A percentile compares a stretch with the other conserved stretches of the same genome.
These are phyloP conservation scores for Dujonia santamariae DNA, from an alignment of 1,139 yeast species.

Conservation along the genomic window DNA sequence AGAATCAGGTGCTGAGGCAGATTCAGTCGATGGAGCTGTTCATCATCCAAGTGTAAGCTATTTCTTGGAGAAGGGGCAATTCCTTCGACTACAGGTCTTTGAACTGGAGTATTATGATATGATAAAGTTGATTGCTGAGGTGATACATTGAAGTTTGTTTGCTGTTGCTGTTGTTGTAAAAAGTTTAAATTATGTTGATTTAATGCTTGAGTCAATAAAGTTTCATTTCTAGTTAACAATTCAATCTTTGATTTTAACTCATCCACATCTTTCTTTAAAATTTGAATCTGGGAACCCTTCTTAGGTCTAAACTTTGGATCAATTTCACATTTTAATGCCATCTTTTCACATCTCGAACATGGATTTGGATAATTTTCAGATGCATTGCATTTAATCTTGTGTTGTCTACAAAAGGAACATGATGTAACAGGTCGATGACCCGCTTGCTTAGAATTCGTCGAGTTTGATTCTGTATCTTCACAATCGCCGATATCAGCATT, in stretches of 20 bases:
- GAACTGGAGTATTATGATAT: slow-evolving; percentile 10
- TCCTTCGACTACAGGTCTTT: slow-evolving; percentile 7
- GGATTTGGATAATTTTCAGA: slow-evolving; percentile 79
- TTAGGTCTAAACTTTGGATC: slow-evolving; percentile 91
- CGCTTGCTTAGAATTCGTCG: slow-evolving; percentile 10
- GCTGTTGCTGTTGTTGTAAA: slow-evolving; percentile 21
- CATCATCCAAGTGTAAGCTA: background rate
- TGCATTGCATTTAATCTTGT: slow-evolving; percentile 91
- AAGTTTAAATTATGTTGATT: slow-evolving; percentile 41
- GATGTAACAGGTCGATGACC: slow-evolving; percentile 85
- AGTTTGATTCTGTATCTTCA: slow-evolving; percentile 8
- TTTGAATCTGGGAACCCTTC: slow-evolving; percentile 86
- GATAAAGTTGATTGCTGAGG: slow-evolving; percentile 12
- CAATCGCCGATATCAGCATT: background rate
- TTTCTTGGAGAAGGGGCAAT: slow-evolving; percentile 1
- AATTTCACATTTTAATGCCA: slow-evolving; percentile 79
- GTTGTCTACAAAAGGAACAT: slow-evolving; percentile 93
- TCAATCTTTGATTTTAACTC: slow-evolving; percentile 78
- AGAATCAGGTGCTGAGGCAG: slow-evolving; percentile 2
- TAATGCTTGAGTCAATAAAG: slow-evolving; percentile 61
- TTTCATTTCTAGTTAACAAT: slow-evolving; percentile 67
- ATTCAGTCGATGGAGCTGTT: slow-evolving; percentile 6
- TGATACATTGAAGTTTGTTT: slow-evolving; percentile 7
- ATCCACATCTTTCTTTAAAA: slow-evolving; percentile 79
- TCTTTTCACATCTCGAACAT: slow-evolving; percentile 77